A percentile compares a stretch with the other conserved stretches of the same genome.
Conservation (phyloP, 345 rosid species). For the Limnanthes douglasii region DNA sequence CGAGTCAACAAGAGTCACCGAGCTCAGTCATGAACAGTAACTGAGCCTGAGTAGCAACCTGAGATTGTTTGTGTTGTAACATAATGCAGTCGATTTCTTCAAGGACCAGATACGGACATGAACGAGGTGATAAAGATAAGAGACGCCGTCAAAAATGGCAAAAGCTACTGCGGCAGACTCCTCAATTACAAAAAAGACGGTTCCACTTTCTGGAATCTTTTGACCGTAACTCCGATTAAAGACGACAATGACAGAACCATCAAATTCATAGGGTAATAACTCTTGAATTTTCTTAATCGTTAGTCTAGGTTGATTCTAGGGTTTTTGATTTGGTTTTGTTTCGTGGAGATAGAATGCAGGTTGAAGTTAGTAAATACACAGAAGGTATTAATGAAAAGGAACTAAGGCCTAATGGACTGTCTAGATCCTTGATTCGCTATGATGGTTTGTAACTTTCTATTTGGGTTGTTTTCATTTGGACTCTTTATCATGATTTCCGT, state of each 20-base stretch:
- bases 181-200: constrained; percentile 89
- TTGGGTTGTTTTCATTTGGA: background rate
- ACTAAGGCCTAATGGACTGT: constrained; percentile 82
- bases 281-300: background rate
- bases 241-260: constrained; percentile 64
- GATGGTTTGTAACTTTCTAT: constrained; percentile 41
- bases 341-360: constrained; percentile 72
- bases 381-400: constrained; percentile 69
- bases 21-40: too few species aligned
- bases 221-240: constrained; percentile 84
- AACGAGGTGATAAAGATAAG: constrained; percentile 66
- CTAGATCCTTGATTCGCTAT: constrained; percentile 72
- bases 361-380: constrained; percentile 89
- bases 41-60: too few species aligned
- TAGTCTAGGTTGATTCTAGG: background rate
- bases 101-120: constrained; percentile 76
- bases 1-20: too few species aligned
- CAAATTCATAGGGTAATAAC: constrained; percentile 78
- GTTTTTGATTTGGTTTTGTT: background rate
- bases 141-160: constrained; percentile 57
- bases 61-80: too few species aligned
- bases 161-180: constrained; percentile 77
- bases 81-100: constrained; percentile 95
- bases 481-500: background rate
- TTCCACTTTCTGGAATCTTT: constrained; percentile 96